Conservation (phyloP, 345 rosid genomes). For the Hypericum perforatum region DNA sequence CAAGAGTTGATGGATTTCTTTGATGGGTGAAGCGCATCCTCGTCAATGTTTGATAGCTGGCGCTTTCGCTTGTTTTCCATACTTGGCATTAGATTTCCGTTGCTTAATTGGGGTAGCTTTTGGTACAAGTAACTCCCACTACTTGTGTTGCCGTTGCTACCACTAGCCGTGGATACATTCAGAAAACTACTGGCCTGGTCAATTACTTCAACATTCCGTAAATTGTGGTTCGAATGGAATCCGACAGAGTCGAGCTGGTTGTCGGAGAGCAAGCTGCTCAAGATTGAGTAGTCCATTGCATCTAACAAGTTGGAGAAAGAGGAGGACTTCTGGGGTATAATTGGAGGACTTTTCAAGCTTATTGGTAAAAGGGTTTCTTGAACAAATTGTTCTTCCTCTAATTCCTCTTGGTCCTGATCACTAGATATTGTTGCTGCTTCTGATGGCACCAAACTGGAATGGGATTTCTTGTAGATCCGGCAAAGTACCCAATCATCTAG, state of each 20-base stretch:
- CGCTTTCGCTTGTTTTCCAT: no score
- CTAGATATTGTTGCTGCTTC: slow-evolving; percentile 19
- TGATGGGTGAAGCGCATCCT: no score
- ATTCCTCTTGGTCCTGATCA: slow-evolving; percentile 58
- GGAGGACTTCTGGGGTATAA: slow-evolving; percentile 54
- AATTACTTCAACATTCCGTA: slow-evolving; percentile 1
- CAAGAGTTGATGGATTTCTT: not conserved
- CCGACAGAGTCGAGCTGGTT: slow-evolving; percentile 26
- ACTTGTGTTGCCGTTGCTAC: slow-evolving; percentile 1
- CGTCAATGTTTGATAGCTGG: no score
- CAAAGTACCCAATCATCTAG: slow-evolving; percentile 98
- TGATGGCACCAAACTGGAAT: slow-evolving; percentile 18
- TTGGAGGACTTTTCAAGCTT: slow-evolving; percentile 8
- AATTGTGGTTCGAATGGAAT: slow-evolving; percentile 19
- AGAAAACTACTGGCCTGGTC: slow-evolving; percentile 16
- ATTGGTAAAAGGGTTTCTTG: slow-evolving; percentile 27
- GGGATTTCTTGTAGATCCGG: slow-evolving; percentile 82
- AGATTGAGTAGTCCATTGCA: slow-evolving; percentile 55
- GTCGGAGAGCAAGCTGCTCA: slow-evolving; percentile 48
- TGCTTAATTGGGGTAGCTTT: slow-evolving; percentile 44
- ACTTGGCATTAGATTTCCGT: slow-evolving; percentile 9
- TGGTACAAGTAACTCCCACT: slow-evolving; percentile 30
- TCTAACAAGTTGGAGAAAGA: slow-evolving; percentile 76
- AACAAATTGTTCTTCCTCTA: slow-evolving; percentile 37
- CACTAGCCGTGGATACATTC: slow-evolving; percentile 6